These are phyloP conservation scores for Penicillium malachiteum DNA, from an alignment of 495 filamentous ascomycete genomes.

Conservation along the genomic window DNA sequence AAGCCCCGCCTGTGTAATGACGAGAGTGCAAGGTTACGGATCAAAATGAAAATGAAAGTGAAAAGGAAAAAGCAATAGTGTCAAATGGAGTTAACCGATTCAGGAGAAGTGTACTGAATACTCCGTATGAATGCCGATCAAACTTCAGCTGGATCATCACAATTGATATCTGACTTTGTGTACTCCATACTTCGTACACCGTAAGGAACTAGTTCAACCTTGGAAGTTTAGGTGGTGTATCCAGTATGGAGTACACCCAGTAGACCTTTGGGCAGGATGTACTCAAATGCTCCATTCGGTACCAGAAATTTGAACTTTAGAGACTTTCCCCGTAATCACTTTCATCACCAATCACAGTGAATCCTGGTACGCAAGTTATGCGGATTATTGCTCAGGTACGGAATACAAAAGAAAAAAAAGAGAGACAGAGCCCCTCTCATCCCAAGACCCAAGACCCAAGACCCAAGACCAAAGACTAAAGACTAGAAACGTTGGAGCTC, in stretches of 20 bases:
- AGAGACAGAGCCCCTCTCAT: neutral
- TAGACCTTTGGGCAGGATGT: neutral
- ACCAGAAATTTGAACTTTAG: neutral
- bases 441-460: too few relatives aligned
- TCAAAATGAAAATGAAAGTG: neutral
- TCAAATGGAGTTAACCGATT: slow-evolving; percentile 7
- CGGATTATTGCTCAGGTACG: slow-evolving; percentile 5
- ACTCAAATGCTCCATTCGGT: neutral
- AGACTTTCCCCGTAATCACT: neutral
- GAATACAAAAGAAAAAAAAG: neutral
- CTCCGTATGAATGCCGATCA: neutral
- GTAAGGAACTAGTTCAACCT: neutral
- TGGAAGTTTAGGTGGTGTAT: neutral
- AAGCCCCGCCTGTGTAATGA: slow-evolving; percentile 26
- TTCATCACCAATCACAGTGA: slow-evolving; percentile 2
- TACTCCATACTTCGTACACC: too few relatives aligned
- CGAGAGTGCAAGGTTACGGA: slow-evolving; percentile 7
- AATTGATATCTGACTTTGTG: neutral
- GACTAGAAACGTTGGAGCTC: neutral
- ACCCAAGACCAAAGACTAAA: neutral
- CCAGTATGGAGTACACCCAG: too few relatives aligned
- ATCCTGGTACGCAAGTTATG: neutral
- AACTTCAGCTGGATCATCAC: neutral
- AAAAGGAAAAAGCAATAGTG: neutral
- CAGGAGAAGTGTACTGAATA: neutral